These are phyloP conservation scores for Piper longum DNA, from an alignment of 164 flowering plant genomes.

Conservation along the genomic window DNA sequence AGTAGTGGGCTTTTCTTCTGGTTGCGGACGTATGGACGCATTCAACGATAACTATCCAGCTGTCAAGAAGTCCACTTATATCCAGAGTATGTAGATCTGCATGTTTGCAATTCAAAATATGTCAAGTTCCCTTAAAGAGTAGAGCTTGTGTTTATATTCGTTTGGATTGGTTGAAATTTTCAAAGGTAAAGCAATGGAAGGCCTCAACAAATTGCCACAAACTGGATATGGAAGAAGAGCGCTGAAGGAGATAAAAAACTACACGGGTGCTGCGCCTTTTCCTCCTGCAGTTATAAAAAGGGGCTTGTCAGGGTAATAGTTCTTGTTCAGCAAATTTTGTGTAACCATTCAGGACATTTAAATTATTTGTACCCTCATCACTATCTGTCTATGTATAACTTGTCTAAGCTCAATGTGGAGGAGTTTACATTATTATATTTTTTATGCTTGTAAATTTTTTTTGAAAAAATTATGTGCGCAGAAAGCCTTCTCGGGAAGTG, in stretches of 20 bases:
- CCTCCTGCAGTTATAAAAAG: constrained; percentile 45
- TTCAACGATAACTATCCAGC: constrained; percentile 62
- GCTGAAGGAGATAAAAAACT: constrained; percentile 46
- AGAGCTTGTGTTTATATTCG: neutral
- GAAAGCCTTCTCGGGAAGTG: constrained; percentile 4
- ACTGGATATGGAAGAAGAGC: constrained; percentile 52
- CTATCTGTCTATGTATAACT: neutral
- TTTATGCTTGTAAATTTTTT: neutral
- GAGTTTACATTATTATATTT: neutral
- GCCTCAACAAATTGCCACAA: constrained; percentile 21
- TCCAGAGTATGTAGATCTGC: neutral
- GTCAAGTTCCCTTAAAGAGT: neutral
- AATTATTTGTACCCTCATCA: no score
- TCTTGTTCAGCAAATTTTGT: neutral
- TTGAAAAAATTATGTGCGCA: neutral
- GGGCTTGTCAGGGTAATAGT: constrained; percentile 10
- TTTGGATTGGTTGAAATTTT: constrained; percentile 1
- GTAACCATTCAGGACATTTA: no score
- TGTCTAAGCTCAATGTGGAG: neutral
- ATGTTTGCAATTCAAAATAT: neutral
- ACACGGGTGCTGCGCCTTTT: constrained; percentile 41
- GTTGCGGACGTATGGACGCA: constrained; percentile 28
- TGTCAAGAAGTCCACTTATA: constrained; percentile 18
- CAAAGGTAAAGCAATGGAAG: constrained; percentile 19
- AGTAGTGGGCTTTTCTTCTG: no score